phyloP scores from a whole-genome alignment of 208 protist genomes.

The Acanthamoeba sp. region DNA sequence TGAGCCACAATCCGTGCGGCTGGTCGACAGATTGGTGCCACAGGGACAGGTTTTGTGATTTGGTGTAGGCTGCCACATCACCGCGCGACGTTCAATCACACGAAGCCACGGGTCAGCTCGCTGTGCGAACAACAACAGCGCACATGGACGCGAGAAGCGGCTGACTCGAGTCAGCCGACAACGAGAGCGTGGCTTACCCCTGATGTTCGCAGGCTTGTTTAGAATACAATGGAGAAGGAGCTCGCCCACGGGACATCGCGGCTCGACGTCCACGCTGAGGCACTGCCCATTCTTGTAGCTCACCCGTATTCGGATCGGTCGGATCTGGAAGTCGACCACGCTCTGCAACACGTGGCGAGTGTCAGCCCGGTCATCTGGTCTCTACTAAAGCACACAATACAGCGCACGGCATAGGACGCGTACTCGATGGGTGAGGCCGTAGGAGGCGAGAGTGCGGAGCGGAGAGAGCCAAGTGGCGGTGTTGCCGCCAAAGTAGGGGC shows the following conservation, averaged over 20 bases:
- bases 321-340: slow-evolving; percentile 26
- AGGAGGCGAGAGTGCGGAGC: slow-evolving; percentile 6
- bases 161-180: too few relatives aligned
- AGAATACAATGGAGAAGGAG: slow-evolving; percentile 29
- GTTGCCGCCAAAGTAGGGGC: background rate
- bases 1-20: slow-evolving; percentile 42
- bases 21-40: background rate
- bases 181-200: background rate
- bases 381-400: too few relatives aligned
- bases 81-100: background rate
- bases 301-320: slow-evolving; percentile 23
- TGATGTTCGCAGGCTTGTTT: slow-evolving; percentile 12
- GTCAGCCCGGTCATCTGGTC: too few relatives aligned
- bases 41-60: slow-evolving; percentile 26
- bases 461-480: slow-evolving; percentile 19
- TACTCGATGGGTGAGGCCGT: background rate
- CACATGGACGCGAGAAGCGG: background rate
- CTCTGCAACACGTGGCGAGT: background rate
- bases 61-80: background rate
- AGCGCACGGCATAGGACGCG: background rate
- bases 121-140: background rate
- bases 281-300: slow-evolving; percentile 38
- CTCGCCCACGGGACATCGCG: slow-evolving; percentile 35
- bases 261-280: slow-evolving; percentile 37
- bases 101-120: background rate